Evolutionary conservation across 768 basidiomycete genomes (phyloP), one percentile per base, ranked within the genome.

Genomic region (Favolaschia claudopus): DNA sequence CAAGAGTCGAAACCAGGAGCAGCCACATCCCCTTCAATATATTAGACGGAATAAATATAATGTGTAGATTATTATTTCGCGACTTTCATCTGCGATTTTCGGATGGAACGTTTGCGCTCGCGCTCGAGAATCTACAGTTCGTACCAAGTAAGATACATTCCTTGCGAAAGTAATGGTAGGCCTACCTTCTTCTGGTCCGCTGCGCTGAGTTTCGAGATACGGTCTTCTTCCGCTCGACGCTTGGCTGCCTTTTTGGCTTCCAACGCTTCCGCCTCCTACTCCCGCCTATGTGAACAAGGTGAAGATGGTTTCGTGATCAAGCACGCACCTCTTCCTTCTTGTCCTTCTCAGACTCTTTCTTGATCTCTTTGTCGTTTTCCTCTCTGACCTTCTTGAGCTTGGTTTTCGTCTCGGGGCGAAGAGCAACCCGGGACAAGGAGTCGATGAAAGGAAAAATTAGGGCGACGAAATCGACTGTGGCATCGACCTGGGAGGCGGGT

Each of bases 101-200:
- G 84, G 53, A 92, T 60, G 25, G 78, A 74, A 27, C 89, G 88
- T 71, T 91, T 93, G 58, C 87, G 89, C 67, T 92, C 91, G 63
- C 89, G 88, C 46, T 93, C 92, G 54, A 92, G 76, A 60, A 81
- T 72, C 88, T 90, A 55, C 0, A 7, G 2, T 14, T 20, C 29
- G 39, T 8, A 19, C 8, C 9, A 20, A 57, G 37, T 27, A 45
- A 14, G 44, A 31, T 36, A 64, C 42, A 66, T 40, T 25, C 32
- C 13, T 6, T 2, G 32, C 6, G 12, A n/a, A 36, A 34, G 42
- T 20, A 31, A 55, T 20, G 27, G 54, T 43, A 17, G 12, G 61
- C 69, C 44, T 48, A 88, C 91, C 86, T 94, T 95, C 79, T 88
- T 86, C 77, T 94, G 93, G 65, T 94, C 92, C 19, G 86, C 82